phyloP scores from a whole-genome alignment of 2,329 filamentous ascomycete species.

The Hypoxylon sp. region DNA sequence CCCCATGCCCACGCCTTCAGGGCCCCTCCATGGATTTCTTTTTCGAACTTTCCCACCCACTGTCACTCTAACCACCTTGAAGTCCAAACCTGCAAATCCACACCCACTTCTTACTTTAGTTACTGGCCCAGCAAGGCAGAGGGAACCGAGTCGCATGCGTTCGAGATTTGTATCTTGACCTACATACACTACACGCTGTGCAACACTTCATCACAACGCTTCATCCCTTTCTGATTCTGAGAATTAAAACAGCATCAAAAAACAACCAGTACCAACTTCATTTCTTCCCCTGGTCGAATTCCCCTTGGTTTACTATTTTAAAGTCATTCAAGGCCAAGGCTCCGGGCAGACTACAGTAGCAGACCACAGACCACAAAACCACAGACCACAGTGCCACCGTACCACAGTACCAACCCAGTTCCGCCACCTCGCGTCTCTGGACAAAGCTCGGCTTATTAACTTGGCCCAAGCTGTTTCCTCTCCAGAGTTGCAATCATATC shows the following conservation, averaged over 20 bases:
- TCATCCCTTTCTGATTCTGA: conserved; percentile 4
- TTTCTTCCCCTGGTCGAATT: not conserved
- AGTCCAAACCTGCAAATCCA: conserved; percentile 14
- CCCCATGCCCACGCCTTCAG: conserved; percentile 32
- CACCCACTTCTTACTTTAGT: conserved; percentile 14
- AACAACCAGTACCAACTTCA: not conserved
- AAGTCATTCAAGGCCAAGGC: conserved; percentile 9
- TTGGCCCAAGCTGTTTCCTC: not conserved
- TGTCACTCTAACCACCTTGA: conserved; percentile 28
- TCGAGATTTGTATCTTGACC: conserved; percentile 10
- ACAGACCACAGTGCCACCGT: conserved; percentile 4
- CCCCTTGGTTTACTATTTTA: conserved; percentile 7
- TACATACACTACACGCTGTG: conserved; percentile 10
- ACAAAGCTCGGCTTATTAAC: conserved; percentile 37
- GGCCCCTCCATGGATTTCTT: conserved; percentile 40
- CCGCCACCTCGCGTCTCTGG: conserved; percentile 24
- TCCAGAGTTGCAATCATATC: conserved; percentile 5
- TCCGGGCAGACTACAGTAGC: not conserved
- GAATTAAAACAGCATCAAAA: conserved; percentile 7
- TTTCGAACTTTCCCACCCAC: conserved; percentile 15
- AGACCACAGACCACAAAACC: too few species aligned
- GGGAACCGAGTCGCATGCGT: conserved; percentile 4
- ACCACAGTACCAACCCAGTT: too few species aligned
- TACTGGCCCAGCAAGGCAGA: conserved; percentile 11
- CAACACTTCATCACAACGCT: conserved; percentile 23